Evolutionary conservation across 2,329 filamentous ascomycete genomes (phyloP).

Genomic region (Geosmithia putterillii): DNA sequence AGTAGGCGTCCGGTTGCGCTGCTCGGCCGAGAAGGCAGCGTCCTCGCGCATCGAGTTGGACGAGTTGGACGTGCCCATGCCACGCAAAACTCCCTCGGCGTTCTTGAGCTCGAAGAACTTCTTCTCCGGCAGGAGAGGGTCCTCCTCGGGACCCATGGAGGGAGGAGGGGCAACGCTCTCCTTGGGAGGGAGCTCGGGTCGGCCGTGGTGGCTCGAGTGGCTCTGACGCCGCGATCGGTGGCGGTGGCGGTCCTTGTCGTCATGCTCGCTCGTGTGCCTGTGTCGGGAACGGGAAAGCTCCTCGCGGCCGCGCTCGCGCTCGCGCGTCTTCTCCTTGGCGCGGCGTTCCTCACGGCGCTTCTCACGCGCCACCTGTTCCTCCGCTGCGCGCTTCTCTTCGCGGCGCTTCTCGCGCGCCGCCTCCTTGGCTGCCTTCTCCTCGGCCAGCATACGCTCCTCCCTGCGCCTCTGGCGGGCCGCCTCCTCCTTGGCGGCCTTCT

Average conservation of each 20-base stretch:
- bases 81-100: constrained; percentile 17
- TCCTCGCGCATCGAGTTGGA: not conserved
- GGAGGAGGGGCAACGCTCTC: constrained; percentile 14
- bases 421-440: too few species aligned
- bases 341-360: constrained; percentile 34
- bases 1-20: constrained; percentile 5
- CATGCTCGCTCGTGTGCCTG: not conserved
- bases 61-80: constrained; percentile 1
- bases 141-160: constrained; percentile 7
- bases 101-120: constrained; percentile 29
- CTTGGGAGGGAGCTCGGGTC: constrained; percentile 11
- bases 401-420: constrained; percentile 19
- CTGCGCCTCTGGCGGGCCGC: not conserved
- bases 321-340: constrained; percentile 13
- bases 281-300: not conserved
- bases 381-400: constrained; percentile 26
- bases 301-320: constrained; percentile 4
- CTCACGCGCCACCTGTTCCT: constrained; percentile 32
- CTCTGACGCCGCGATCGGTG: constrained; percentile 30
- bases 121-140: constrained; percentile 16
- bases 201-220: constrained; percentile 20
- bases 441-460: too few species aligned
- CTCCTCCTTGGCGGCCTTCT: not conserved
- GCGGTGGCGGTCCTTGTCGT: constrained; percentile 10
- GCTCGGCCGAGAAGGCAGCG: not conserved